Base-by-base conservation (phyloP, 2,329 filamentous ascomycete species). In the Hypoxylon sp. region DNA sequence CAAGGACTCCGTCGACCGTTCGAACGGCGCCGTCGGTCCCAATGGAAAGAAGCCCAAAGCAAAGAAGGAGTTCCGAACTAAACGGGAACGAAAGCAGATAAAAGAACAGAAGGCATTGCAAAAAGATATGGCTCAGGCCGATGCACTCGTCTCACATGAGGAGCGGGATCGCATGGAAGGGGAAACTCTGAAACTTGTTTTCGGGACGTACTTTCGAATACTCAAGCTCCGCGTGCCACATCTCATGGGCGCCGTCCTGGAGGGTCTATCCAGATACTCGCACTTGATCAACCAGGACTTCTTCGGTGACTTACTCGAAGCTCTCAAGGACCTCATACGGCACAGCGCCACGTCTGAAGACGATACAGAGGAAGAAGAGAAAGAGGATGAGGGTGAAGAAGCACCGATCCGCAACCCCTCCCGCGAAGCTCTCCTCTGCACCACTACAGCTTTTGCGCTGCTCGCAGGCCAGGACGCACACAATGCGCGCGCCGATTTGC, bases 271-370 rank as follows among this genome's bases (percentile, higher is more conserved):
- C 53, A 94, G 94, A 76, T 99, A 97, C 76, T 90, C 94, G 2
- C 96, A 97, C 77, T 86, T 99, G 64, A 99, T 99, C 84, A 99
- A 99, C 81, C 94, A 99, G 76, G 93, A 99, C 77, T 98, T 99
- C 83, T 99, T 99, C 74, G 96, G 95, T 27, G 96, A 99, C 76
- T 85, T 99, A 29, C 87, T 99, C 9, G 96, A 98, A 80, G 95
- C 94, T 0, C 84, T 99, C 39, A 96, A 97, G 78, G 96, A 99
- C 69, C 87, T 99, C 46, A 95, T 98, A 73, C 87, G 88, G 3
- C 88, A 94, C 71, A 91, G 91, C 55, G 87, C 91, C 74, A 83
- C 85, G 0, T 82, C 85, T 14, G 83, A 83, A 2, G 81, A 83
- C 9, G 81, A 78, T 12, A 80, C 81, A 2, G 76, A 73, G 2